Percentiles rank a stretch among this genome's conserved stretches.
These are phyloP conservation scores for Leptodontidium sp. DNA, from an alignment of 2,329 filamentous ascomycete species.

Conservation along the genomic window DNA sequence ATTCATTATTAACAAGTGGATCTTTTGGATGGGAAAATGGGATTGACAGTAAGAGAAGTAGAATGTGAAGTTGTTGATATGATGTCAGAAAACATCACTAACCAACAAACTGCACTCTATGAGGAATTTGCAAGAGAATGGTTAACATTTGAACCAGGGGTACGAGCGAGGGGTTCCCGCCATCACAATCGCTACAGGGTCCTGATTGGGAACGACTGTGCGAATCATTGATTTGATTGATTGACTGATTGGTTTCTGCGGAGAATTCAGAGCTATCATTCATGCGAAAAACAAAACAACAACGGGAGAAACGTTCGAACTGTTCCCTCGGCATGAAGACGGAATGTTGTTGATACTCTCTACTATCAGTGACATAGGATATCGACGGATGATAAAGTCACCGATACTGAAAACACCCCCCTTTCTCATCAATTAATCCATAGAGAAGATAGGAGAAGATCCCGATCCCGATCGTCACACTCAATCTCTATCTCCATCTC, in stretches of 20 bases:
- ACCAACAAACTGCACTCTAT: too few relatives aligned
- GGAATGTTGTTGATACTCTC: background rate
- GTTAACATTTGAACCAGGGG: too few relatives aligned
- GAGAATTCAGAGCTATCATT: constrained; percentile 2
- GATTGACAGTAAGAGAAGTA: too few relatives aligned
- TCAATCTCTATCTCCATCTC: constrained; percentile 1
- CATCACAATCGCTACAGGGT: background rate
- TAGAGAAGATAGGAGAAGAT: background rate
- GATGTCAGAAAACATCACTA: background rate
- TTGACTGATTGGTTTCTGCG: background rate
- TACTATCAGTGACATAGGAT: background rate
- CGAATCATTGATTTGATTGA: constrained; percentile 4
- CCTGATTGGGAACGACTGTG: constrained; percentile 4
- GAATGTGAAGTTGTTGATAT: background rate
- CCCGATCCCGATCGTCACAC: background rate
- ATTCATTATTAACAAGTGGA: background rate
- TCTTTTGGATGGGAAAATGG: background rate
- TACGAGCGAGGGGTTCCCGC: background rate
- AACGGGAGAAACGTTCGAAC: background rate
- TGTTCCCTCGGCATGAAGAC: constrained; percentile 1
- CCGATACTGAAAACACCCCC: background rate
- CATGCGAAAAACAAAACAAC: background rate
- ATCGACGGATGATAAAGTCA: background rate
- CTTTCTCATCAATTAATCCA: background rate
- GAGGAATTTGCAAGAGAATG: too few relatives aligned